Base-by-base conservation (phyloP, 176 grass and related monocot species). In the Carex scoparia region DNA sequence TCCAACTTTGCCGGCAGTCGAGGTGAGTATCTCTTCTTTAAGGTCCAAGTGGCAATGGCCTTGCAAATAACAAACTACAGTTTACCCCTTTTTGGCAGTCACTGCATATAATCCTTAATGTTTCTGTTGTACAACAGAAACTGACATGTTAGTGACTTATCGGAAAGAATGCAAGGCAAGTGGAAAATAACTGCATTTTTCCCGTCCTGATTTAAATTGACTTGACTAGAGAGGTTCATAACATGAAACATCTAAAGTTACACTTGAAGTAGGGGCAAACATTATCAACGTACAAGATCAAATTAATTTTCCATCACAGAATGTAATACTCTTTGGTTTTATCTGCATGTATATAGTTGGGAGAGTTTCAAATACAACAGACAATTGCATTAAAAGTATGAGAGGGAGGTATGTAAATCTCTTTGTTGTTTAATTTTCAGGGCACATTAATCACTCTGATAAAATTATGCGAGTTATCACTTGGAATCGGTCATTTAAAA, bases 401-500 rank as follows among this genome's bases (percentile, higher is more conserved):
- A 75, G 46, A 75, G 1, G 1, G 7, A 76, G 31, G 10, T 78
- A 57, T 83, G 64, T 83, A 67, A 83, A 62, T 60, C 37, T 51
- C 80, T 81, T 87, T 74, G 15, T 79, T 7, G 80, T 85, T 19
- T 83, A 77, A 23, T 69, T 86, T 84, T 78, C 56, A 95, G 95
- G 95, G 56, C 95, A 98, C 77, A 93, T 95, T 48, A 88, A 98
- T 86, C 93, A 98, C 76, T 98, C 91, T 79, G 89, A 84, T 76
- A 98, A 88, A 88, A 92, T 98, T 75, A 98, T 98, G 95, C 89
- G 86, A 85, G 95, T 95, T 81, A 98, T 95, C 75, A 98, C 93
- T 75, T 98, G 95, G 95, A 98, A 98, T 77, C 93, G 89, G 35
- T 98, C 95, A 69, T 91, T 98, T 86, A 98, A 95, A 85, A 82